Evolutionary conservation across 1,139 yeast genomes (phyloP).

Genomic region (Yamadazyma triangularis): DNA sequence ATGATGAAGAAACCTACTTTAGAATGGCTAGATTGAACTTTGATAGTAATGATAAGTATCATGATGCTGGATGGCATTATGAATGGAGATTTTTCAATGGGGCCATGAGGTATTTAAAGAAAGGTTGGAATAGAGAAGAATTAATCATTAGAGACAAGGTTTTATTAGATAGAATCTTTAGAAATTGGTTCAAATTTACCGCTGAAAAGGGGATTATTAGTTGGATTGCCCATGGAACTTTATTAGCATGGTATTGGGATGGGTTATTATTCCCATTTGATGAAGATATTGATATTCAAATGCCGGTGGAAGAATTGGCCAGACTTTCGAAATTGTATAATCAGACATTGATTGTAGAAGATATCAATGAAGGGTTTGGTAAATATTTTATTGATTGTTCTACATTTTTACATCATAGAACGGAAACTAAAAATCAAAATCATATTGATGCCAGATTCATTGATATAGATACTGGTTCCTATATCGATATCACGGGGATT

Average conservation of each 20-base stretch:
- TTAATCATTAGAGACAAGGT: conserved; percentile 20
- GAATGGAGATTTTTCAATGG: conserved; percentile 49
- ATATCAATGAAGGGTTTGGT: conserved; percentile 25
- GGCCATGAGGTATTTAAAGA: conserved; percentile 21
- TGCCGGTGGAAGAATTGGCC: conserved; percentile 29
- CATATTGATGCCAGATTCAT: conserved; percentile 81
- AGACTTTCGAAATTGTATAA: conserved; percentile 28
- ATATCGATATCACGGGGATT: conserved; percentile 63
- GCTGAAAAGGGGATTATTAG: conserved; percentile 27
- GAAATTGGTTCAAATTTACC: conserved; percentile 31
- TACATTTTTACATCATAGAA: conserved; percentile 29
- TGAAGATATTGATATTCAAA: conserved; percentile 34
- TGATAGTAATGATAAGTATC: conserved; percentile 18
- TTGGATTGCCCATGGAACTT: conserved; percentile 41
- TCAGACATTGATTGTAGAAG: conserved; percentile 32
- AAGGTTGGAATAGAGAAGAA: conserved; percentile 26
- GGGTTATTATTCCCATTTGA: conserved; percentile 37
- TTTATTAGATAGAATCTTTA: conserved; percentile 24
- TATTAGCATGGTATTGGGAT: conserved; percentile 40
- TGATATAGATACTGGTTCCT: conserved; percentile 71
- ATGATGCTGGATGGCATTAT: conserved; percentile 35
- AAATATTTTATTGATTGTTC: conserved; percentile 41
- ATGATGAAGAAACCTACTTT: conserved; percentile 26
- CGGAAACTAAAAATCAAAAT: conserved; percentile 39
- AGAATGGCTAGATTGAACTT: conserved; percentile 27